Percentiles rank a stretch among this genome's conserved stretches.
These are phyloP conservation scores for Xylaria intraflava DNA, from an alignment of 495 filamentous ascomycete species.

Conservation along the genomic window DNA sequence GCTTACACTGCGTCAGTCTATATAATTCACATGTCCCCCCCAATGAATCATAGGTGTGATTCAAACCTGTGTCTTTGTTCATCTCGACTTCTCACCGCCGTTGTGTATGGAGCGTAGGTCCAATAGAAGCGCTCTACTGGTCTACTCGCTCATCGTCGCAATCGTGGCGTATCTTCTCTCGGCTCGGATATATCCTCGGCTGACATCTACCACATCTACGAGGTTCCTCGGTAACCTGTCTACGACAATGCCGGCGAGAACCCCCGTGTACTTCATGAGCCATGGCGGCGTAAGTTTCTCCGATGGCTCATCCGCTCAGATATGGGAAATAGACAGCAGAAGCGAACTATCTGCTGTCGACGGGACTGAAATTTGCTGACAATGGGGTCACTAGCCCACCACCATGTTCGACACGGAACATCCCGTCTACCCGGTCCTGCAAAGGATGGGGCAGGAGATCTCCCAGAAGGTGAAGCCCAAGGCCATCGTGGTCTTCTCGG, in stretches of 20 bases:
- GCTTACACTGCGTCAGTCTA: no score
- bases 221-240: not conserved
- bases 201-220: constrained; percentile 7
- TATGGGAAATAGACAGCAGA: not conserved
- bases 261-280: constrained; percentile 73
- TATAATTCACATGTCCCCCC: no score
- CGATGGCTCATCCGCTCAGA: not conserved
- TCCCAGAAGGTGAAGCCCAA: constrained; percentile 71
- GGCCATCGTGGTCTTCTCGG: constrained; percentile 80
- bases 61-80: no score
- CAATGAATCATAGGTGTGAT: not conserved
- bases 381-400: constrained; percentile 46
- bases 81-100: not conserved
- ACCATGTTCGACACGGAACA: constrained; percentile 69
- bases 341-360: not conserved
- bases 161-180: constrained; percentile 22
- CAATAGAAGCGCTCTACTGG: constrained; percentile 8
- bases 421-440: constrained; percentile 65
- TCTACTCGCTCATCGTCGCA: constrained; percentile 18
- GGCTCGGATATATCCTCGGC: constrained; percentile 4
- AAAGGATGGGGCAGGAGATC: constrained; percentile 67
- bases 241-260: constrained; percentile 23
- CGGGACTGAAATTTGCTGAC: constrained; percentile 7
- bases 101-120: not conserved
- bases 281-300: constrained; percentile 63